phyloP scores from a whole-genome alignment of 345 rosid genomes.

The Salix dunnii region DNA sequence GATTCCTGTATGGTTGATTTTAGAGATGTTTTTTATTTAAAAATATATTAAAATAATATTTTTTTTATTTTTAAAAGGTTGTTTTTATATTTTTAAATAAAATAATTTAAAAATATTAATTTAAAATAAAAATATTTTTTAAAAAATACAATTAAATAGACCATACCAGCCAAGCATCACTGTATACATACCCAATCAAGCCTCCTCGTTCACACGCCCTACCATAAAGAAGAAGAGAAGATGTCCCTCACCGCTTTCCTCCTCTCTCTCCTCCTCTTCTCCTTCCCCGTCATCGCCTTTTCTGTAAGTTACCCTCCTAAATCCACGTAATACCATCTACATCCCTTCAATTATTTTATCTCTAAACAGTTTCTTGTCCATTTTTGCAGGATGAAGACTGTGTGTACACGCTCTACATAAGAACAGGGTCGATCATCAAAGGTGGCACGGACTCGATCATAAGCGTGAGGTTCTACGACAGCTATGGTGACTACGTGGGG shows the following conservation, averaged over 20 bases:
- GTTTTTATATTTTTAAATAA: too few species aligned
- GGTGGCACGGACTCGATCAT: constrained; percentile 78
- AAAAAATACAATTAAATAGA: background rate
- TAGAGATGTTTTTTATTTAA: too few species aligned
- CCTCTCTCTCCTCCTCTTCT: constrained; percentile 16
- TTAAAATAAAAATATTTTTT: too few species aligned
- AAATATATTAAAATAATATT: too few species aligned
- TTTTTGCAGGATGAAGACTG: constrained; percentile 47
- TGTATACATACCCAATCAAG: background rate
- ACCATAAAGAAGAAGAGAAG: background rate
- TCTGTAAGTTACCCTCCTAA: constrained; percentile 20
- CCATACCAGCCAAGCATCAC: background rate
- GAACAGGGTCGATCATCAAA: constrained; percentile 78
- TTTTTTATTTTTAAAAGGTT: too few species aligned
- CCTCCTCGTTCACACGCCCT: background rate
- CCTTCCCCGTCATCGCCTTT: constrained; percentile 12
- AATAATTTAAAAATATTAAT: too few species aligned
- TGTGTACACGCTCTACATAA: constrained; percentile 52
- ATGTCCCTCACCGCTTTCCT: constrained; percentile 7
- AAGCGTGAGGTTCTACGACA: constrained; percentile 48
- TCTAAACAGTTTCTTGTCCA: background rate
- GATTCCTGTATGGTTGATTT: too few species aligned
- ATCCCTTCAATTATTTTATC: background rate
- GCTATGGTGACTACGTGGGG: constrained; percentile 35
- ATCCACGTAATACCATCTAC: background rate